Evolutionary conservation across 345 rosid genomes (phyloP).

Genomic region (Camelina sativa): DNA sequence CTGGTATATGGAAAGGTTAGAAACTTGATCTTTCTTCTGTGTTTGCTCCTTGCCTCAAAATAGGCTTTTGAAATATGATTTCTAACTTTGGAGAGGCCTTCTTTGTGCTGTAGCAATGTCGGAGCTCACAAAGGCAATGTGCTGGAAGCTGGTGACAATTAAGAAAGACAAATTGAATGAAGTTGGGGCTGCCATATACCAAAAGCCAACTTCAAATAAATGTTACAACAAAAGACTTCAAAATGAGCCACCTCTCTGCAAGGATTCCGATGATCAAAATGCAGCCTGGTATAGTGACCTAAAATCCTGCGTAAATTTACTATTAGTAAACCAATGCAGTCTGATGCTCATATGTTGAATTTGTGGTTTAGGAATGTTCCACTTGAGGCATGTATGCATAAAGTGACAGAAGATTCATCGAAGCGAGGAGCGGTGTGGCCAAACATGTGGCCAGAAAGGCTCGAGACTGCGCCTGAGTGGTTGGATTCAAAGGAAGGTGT

Average conservation of each 20-base stretch:
- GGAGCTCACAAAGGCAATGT: conserved; percentile 67
- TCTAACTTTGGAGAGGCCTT: conserved; percentile 28
- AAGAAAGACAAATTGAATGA: conserved; percentile 61
- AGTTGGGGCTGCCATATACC: conserved; percentile 71
- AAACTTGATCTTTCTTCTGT: background rate
- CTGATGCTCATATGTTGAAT: conserved; percentile 19
- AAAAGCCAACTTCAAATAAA: conserved; percentile 67
- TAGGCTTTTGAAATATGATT: conserved; percentile 11
- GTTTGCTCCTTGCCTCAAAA: conserved; percentile 7
- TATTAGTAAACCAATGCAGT: conserved; percentile 6
- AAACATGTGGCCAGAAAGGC: conserved; percentile 66
- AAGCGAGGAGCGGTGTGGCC: conserved; percentile 81
- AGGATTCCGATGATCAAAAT: conserved; percentile 71
- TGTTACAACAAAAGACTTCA: conserved; percentile 62
- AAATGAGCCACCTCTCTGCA: conserved; percentile 67
- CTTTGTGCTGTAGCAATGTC: conserved; percentile 63
- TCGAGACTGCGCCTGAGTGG: conserved; percentile 78
- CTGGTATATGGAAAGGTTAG: conserved; percentile 85
- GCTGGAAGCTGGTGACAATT: conserved; percentile 68
- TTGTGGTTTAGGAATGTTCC: conserved; percentile 64
- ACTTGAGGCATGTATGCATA: conserved; percentile 84
- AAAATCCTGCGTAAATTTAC: background rate
- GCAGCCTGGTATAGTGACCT: conserved; percentile 64
- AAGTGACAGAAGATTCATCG: conserved; percentile 56
- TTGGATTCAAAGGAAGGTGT: conserved; percentile 63